Percentiles rank a stretch among this genome's conserved stretches.
Evolutionary conservation across 192 early-diverging fungal genomes (phyloP).

Genomic region (Umbelopsis sp.): DNA sequence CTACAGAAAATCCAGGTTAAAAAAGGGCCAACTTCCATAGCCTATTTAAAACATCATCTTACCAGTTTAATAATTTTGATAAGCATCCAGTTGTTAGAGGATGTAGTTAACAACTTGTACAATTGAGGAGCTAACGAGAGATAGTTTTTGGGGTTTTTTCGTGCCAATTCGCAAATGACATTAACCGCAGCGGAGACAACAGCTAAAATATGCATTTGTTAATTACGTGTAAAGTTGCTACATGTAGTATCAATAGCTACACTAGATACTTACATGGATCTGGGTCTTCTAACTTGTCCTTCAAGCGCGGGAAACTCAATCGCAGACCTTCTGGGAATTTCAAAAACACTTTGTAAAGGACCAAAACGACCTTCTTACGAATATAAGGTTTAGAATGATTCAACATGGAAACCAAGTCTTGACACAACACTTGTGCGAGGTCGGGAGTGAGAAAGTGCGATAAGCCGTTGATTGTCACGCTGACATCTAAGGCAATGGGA

Average conservation of each 20-base stretch:
- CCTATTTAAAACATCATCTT: constrained; percentile 1
- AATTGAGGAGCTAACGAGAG: constrained; percentile 93
- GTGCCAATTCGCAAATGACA: constrained; percentile 95
- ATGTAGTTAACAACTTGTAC: constrained; percentile 87
- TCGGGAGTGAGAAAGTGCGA: constrained; percentile 92
- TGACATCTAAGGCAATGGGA: constrained; percentile 78
- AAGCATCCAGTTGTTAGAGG: constrained; percentile 98
- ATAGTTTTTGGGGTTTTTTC: constrained; percentile 91
- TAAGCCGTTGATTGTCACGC: constrained; percentile 89
- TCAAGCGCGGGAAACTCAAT: constrained; percentile 79
- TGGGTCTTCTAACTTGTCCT: constrained; percentile 87
- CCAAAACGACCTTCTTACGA: constrained; percentile 87
- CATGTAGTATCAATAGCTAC: constrained; percentile 6
- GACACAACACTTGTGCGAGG: constrained; percentile 83
- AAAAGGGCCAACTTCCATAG: too few species aligned
- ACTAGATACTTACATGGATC: constrained; percentile 72
- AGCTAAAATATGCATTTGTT: constrained; percentile 46
- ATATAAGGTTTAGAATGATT: constrained; percentile 94
- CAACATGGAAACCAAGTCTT: constrained; percentile 85
- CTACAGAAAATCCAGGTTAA: constrained; percentile 33
- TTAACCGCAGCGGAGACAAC: constrained; percentile 93
- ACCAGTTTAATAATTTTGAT: constrained; percentile 99
- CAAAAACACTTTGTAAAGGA: constrained; percentile 86
- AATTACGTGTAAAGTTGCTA: too few species aligned
- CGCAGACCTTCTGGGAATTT: constrained; percentile 89